Evolutionary conservation across 495 filamentous ascomycete genomes (phyloP).

Genomic region (Pseudomonodictys pantanalensis): DNA sequence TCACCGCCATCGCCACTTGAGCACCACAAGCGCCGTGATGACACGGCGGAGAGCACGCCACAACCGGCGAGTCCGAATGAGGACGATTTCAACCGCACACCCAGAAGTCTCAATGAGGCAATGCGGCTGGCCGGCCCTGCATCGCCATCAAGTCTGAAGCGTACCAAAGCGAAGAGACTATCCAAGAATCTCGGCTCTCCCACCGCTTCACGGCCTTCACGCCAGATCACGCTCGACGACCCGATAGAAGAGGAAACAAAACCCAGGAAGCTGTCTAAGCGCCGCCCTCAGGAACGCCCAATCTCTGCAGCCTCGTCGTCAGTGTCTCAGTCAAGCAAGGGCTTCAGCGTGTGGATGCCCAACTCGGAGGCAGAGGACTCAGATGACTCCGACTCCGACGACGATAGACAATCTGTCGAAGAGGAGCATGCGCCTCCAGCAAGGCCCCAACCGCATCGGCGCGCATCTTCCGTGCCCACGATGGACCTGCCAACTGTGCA

Average conservation of each 20-base stretch:
- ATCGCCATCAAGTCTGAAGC: slow-evolving; percentile 47
- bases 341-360: slow-evolving; percentile 44
- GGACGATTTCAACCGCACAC: slow-evolving; percentile 20
- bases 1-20: slow-evolving; percentile 27
- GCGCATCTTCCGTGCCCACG: slow-evolving; percentile 58
- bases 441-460: slow-evolving; percentile 40
- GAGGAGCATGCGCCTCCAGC: neutral
- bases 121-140: slow-evolving; percentile 35
- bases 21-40: neutral
- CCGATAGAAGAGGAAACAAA: slow-evolving; percentile 8
- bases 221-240: slow-evolving; percentile 29
- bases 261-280: slow-evolving; percentile 23
- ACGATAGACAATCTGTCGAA: slow-evolving; percentile 23
- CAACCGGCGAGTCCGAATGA: slow-evolving; percentile 4
- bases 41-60: neutral
- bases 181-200: slow-evolving; percentile 23
- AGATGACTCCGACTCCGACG: slow-evolving; percentile 33
- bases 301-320: slow-evolving; percentile 22
- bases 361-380: slow-evolving; percentile 35
- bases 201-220: slow-evolving; percentile 9
- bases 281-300: slow-evolving; percentile 13
- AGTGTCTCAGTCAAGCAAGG: slow-evolving; percentile 31
- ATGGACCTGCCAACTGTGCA: slow-evolving; percentile 57
- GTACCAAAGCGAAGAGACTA: slow-evolving; percentile 55
- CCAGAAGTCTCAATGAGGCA: slow-evolving; percentile 36